phyloP scores from a whole-genome alignment of 148 eudicot species.

The Simmondsia chinensis region DNA sequence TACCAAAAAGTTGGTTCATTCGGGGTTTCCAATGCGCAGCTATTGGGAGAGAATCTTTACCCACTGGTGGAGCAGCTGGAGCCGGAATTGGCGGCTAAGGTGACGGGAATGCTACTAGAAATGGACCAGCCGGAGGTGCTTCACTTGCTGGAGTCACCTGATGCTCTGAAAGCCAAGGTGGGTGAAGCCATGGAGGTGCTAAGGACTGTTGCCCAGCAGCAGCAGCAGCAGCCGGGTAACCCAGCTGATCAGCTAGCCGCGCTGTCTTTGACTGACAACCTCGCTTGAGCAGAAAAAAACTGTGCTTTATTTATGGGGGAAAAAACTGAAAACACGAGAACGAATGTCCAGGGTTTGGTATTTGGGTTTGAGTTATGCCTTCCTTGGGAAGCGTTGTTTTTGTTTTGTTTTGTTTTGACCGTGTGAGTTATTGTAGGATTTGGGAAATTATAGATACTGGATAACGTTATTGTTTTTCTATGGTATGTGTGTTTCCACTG shows the following conservation, averaged over 20 bases:
- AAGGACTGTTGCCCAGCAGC: slow-evolving; percentile 53
- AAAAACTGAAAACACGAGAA: no score
- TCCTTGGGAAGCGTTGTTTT: no score
- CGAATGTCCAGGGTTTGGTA: no score
- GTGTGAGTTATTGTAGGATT: no score
- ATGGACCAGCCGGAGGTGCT: slow-evolving; percentile 80
- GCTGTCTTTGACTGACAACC: slow-evolving; percentile 45
- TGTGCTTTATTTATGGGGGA: no score
- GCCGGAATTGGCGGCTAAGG: slow-evolving; percentile 67
- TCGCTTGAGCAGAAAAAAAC: no score
- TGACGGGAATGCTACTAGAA: slow-evolving; percentile 78
- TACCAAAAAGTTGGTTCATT: not conserved
- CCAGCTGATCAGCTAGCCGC: slow-evolving; percentile 54
- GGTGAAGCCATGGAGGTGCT: slow-evolving; percentile 74
- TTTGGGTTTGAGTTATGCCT: no score
- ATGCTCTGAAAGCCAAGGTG: slow-evolving; percentile 71
- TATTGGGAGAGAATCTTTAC: slow-evolving; percentile 72
- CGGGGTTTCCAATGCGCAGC: slow-evolving; percentile 18
- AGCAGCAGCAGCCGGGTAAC: slow-evolving; percentile 29
- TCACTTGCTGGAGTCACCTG: slow-evolving; percentile 62
- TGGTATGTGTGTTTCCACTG: no score
- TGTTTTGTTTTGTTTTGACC: no score
- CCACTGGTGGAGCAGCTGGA: slow-evolving; percentile 73
- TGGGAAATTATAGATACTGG: no score
- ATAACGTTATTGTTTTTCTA: no score